phyloP scores from a whole-genome alignment of 2,329 filamentous ascomycete species.

The Myriosclerotinia duriaeana region DNA sequence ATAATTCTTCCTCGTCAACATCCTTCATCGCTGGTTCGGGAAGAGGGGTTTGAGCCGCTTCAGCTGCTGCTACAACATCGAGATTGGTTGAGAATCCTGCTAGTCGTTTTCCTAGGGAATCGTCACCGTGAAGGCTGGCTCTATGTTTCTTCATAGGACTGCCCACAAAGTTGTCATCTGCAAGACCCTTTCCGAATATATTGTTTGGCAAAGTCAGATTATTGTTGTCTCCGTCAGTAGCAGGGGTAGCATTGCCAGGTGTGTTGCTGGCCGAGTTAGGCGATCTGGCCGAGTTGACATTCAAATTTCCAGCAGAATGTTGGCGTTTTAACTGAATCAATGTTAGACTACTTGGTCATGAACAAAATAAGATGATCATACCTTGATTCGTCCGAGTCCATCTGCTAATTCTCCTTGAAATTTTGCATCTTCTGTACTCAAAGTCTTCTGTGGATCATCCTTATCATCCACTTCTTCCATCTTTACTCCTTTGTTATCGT shows the following conservation, averaged over 20 bases:
- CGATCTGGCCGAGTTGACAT: conserved; percentile 46
- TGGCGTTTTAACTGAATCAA: conserved; percentile 69
- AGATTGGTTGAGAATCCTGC: conserved; percentile 30
- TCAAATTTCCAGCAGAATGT: conserved; percentile 70
- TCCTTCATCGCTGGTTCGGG: conserved; percentile 31
- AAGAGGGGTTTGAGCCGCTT: conserved; percentile 36
- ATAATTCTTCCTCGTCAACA: conserved; percentile 36
- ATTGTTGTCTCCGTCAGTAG: conserved; percentile 42
- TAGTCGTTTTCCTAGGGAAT: conserved; percentile 38
- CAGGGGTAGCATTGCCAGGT: conserved; percentile 45
- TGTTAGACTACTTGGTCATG: not conserved
- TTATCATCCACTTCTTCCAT: conserved; percentile 65
- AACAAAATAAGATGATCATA: conserved; percentile 46
- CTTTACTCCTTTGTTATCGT: conserved; percentile 67
- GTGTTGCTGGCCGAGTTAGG: conserved; percentile 50
- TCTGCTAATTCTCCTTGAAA: conserved; percentile 75
- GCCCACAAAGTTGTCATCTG: conserved; percentile 54
- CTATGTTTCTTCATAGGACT: conserved; percentile 77
- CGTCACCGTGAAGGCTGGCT: conserved; percentile 56
- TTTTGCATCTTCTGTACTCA: conserved; percentile 69
- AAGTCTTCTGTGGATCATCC: conserved; percentile 49
- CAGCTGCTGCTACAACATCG: conserved; percentile 37
- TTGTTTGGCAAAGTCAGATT: conserved; percentile 36
- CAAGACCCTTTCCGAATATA: conserved; percentile 47
- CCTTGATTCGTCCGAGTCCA: conserved; percentile 78